These are phyloP conservation scores for Ormosia semicastrata DNA, from an alignment of 306 rosid genomes.

Conservation along the genomic window DNA sequence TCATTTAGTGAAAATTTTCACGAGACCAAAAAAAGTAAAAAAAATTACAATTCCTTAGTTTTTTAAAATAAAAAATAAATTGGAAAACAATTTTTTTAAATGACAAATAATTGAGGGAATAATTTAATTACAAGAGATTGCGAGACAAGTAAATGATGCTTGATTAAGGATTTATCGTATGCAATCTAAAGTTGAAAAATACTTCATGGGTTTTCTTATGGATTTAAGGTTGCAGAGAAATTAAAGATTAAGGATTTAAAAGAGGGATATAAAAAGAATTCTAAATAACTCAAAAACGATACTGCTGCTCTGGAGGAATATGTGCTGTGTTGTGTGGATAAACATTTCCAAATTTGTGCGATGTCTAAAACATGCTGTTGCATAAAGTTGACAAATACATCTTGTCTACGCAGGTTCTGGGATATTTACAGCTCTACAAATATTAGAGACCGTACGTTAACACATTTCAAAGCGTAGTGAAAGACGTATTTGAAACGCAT, in stretches of 20 bases:
- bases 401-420: neutral
- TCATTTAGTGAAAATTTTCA: too few relatives aligned
- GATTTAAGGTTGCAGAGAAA: too few relatives aligned
- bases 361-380: neutral
- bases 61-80: too few relatives aligned
- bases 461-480: neutral
- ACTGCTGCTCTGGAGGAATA: neutral
- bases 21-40: too few relatives aligned
- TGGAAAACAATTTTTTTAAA: too few relatives aligned
- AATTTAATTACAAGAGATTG: too few relatives aligned
- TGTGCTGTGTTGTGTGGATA: neutral
- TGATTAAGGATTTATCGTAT: too few relatives aligned
- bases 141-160: too few relatives aligned
- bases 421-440: neutral
- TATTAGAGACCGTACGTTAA: neutral
- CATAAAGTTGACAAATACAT: neutral
- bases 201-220: too few relatives aligned
- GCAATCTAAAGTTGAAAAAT: too few relatives aligned
- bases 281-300: neutral
- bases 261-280: neutral
- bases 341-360: neutral
- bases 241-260: neutral
- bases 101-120: too few relatives aligned
- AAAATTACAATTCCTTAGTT: too few relatives aligned
- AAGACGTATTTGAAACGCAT: constrained; percentile 2